phyloP scores from a whole-genome alignment of 306 rosid genomes.

The Clitoria ternatea region DNA sequence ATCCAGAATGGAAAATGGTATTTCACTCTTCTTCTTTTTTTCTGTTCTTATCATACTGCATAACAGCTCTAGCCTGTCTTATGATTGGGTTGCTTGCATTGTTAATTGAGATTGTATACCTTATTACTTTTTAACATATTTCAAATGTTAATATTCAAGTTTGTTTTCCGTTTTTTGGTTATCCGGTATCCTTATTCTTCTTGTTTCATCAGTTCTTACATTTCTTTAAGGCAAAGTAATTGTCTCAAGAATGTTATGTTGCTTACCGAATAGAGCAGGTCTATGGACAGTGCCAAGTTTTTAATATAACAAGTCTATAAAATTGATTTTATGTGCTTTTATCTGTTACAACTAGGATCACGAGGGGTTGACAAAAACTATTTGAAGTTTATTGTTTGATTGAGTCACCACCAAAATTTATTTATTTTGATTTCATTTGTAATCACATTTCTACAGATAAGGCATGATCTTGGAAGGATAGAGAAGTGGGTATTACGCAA shows the following conservation, averaged over 20 bases:
- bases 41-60: slow-evolving; percentile 2
- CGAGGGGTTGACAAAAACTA: no score
- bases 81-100: slow-evolving; percentile 16
- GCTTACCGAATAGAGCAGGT: background rate
- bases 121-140: background rate
- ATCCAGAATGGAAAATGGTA: slow-evolving; percentile 98
- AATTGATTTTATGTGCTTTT: background rate
- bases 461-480: slow-evolving; percentile 80
- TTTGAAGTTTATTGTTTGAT: no score
- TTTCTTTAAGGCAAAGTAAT: background rate
- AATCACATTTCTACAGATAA: slow-evolving; percentile 49
- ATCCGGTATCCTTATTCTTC: background rate
- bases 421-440: slow-evolving; percentile 4
- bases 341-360: no score
- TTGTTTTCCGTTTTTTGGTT: slow-evolving; percentile 19
- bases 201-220: background rate
- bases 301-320: background rate
- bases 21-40: slow-evolving; percentile 9
- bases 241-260: background rate
- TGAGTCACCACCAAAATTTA: no score
- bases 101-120: slow-evolving; percentile 8
- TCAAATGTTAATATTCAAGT: background rate
- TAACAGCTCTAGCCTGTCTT: background rate
- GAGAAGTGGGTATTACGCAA: slow-evolving; percentile 98
- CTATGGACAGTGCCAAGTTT: background rate